These are phyloP conservation scores for Phytophthora colocasiae DNA, from an alignment of 352 stramenopile species.

Conservation along the genomic window DNA sequence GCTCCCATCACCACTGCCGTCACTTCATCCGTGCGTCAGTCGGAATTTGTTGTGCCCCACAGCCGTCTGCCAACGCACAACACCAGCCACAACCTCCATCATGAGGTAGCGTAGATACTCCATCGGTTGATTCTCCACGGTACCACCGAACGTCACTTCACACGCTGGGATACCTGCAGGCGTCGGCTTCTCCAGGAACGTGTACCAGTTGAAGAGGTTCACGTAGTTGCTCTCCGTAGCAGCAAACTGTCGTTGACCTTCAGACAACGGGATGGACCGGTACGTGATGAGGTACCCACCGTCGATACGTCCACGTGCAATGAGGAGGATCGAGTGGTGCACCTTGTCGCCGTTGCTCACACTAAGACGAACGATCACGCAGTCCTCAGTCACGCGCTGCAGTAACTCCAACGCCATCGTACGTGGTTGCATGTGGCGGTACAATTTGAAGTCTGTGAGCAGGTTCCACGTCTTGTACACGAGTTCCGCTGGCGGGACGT, in stretches of 20 bases:
- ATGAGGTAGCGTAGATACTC: slow-evolving; percentile 73
- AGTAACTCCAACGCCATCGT: slow-evolving; percentile 59
- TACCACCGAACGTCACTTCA: slow-evolving; percentile 74
- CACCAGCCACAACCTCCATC: slow-evolving; percentile 66
- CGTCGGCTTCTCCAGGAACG: slow-evolving; percentile 59
- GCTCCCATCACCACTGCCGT: neutral
- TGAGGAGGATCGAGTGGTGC: slow-evolving; percentile 63
- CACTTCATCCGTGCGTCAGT: slow-evolving; percentile 39
- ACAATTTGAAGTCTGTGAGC: slow-evolving; percentile 58
- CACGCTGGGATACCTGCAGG: slow-evolving; percentile 39
- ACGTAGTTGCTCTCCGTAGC: slow-evolving; percentile 62
- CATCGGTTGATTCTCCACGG: slow-evolving; percentile 52
- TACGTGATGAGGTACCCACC: slow-evolving; percentile 73
- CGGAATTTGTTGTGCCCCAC: slow-evolving; percentile 63
- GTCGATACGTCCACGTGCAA: slow-evolving; percentile 69
- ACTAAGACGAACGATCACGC: slow-evolving; percentile 61
- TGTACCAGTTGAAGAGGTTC: slow-evolving; percentile 80
- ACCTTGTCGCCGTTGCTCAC: slow-evolving; percentile 46
- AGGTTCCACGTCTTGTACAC: slow-evolving; percentile 78
- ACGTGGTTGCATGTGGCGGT: slow-evolving; percentile 68
- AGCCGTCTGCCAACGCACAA: slow-evolving; percentile 73
- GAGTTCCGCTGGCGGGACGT: slow-evolving; percentile 51
- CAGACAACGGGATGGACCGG: slow-evolving; percentile 63
- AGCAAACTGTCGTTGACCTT: slow-evolving; percentile 50
- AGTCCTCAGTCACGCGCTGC: slow-evolving; percentile 67